A percentile compares a stretch with the other conserved stretches of the same genome.
Evolutionary conservation across 2,329 filamentous ascomycete genomes (phyloP).

Genomic region (Aspergillus carbonarius): DNA sequence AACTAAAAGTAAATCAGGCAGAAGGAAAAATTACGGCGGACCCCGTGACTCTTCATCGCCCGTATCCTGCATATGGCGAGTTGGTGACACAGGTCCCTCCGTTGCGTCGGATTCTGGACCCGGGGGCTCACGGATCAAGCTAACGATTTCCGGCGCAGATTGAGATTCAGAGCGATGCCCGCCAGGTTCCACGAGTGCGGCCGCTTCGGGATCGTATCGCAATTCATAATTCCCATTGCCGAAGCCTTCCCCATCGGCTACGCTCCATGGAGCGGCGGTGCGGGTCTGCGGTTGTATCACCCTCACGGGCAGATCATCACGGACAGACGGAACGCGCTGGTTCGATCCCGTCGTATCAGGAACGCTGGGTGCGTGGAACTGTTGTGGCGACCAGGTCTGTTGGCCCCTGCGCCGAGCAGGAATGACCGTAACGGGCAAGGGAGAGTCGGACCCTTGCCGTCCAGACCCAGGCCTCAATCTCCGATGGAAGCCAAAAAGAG

Average conservation of each 20-base stretch:
- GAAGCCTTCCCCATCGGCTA: constrained; percentile 34
- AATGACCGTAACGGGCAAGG: constrained; percentile 60
- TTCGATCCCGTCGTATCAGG: constrained; percentile 20
- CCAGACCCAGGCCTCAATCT: constrained; percentile 42
- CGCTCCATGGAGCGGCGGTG: constrained; percentile 56
- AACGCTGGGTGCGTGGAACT: constrained; percentile 25
- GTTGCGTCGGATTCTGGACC: not conserved
- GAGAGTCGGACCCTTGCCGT: constrained; percentile 35
- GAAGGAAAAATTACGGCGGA: not conserved
- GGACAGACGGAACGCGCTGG: constrained; percentile 14
- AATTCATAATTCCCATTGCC: constrained; percentile 30
- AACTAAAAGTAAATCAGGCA: not conserved
- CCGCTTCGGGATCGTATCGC: constrained; percentile 41
- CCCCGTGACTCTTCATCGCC: not conserved
- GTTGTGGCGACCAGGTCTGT: constrained; percentile 55
- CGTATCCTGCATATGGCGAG: not conserved
- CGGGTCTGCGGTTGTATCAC: constrained; percentile 61
- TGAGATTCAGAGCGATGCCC: constrained; percentile 5
- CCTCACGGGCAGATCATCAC: constrained; percentile 48
- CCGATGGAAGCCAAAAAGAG: constrained; percentile 50
- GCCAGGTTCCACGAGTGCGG: constrained; percentile 36
- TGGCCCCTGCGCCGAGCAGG: constrained; percentile 57
- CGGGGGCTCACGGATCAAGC: not conserved
- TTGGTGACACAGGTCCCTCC: not conserved
- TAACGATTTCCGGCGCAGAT: not conserved